phyloP scores from a whole-genome alignment of 2,329 filamentous ascomycete species.

The Fusarium mundagurra region DNA sequence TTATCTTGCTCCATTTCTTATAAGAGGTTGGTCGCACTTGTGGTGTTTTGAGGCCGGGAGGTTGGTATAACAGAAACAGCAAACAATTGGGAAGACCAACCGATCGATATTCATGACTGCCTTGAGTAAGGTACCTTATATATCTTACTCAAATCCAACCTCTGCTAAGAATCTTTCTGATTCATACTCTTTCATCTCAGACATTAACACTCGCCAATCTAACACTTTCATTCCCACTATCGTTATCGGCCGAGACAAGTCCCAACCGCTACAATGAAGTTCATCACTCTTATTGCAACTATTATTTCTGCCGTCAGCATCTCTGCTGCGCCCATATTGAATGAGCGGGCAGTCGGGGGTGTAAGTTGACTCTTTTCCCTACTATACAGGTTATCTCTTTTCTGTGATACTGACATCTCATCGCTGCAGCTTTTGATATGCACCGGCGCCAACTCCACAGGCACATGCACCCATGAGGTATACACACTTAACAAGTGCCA shows the following conservation, averaged over 20 bases:
- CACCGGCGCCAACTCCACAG: slow-evolving; percentile 60
- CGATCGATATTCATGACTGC: neutral
- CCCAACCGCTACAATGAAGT: slow-evolving; percentile 44
- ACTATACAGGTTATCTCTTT: neutral
- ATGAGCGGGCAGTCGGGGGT: slow-evolving; percentile 57
- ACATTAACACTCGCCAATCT: neutral
- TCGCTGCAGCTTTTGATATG: slow-evolving; percentile 58
- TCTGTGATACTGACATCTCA: neutral
- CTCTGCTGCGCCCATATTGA: slow-evolving; percentile 43
- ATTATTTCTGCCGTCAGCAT: slow-evolving; percentile 35
- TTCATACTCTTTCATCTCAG: slow-evolving; percentile 12
- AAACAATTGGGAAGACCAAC: neutral
- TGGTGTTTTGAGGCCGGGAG: slow-evolving; percentile 8
- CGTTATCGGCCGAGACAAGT: neutral
- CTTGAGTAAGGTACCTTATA: neutral
- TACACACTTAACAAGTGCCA: slow-evolving; percentile 58
- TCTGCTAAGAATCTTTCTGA: slow-evolving; percentile 15
- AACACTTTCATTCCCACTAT: neutral
- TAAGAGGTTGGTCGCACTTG: slow-evolving; percentile 36
- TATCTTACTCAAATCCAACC: slow-evolving; percentile 18
- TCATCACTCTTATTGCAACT: slow-evolving; percentile 34
- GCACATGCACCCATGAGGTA: slow-evolving; percentile 55
- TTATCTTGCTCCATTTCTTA: neutral
- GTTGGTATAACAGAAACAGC: slow-evolving; percentile 25
- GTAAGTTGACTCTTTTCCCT: slow-evolving; percentile 49